phyloP scores from a whole-genome alignment of 345 rosid genomes.

The Gossypium arboreum region DNA sequence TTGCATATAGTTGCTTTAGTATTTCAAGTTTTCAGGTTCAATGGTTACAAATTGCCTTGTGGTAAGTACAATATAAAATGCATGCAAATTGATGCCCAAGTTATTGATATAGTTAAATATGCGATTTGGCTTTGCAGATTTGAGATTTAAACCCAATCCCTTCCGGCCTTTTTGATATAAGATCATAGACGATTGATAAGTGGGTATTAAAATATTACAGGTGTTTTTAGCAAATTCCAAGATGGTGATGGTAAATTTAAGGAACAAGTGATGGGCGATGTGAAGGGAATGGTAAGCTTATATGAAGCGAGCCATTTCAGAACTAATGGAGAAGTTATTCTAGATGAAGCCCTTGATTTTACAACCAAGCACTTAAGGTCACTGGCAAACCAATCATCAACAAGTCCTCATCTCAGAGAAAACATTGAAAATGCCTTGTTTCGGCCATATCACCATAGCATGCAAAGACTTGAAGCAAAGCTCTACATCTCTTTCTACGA shows the following conservation, averaged over 20 bases:
- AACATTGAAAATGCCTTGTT: neutral
- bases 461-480: constrained; percentile 4
- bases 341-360: constrained; percentile 19
- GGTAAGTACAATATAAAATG: neutral
- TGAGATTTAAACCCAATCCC: too few relatives aligned
- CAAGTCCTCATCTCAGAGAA: neutral
- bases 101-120: too few relatives aligned
- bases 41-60: constrained; percentile 5
- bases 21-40: constrained; percentile 12
- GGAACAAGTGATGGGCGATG: neutral
- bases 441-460: neutral
- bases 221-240: constrained; percentile 2
- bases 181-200: too few relatives aligned
- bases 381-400: neutral
- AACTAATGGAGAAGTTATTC: constrained; percentile 12
- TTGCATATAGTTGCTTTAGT: neutral
- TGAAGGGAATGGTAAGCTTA: constrained; percentile 18
- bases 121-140: too few relatives aligned
- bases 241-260: constrained; percentile 10
- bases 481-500: constrained; percentile 13
- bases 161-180: too few relatives aligned
- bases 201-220: neutral
- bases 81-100: too few relatives aligned
- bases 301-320: constrained; percentile 16
- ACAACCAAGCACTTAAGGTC: constrained; percentile 7